A percentile compares a stretch with the other conserved stretches of the same genome.
Conservation (phyloP, 2,329 filamentous ascomycete species). For the Aspergillus fumigatiaffinis region DNA sequence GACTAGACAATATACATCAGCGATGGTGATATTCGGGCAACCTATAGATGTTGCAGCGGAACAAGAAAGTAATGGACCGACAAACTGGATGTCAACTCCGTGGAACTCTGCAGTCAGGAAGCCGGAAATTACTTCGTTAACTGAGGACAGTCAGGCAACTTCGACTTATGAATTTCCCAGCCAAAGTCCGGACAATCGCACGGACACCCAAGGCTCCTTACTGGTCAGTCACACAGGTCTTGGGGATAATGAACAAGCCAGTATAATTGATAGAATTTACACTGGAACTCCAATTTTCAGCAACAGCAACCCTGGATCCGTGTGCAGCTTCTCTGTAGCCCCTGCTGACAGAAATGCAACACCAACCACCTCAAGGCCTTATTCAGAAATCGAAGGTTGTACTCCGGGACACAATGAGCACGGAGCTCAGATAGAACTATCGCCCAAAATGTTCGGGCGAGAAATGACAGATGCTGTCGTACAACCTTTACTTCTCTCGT, state of each 20-base stretch:
- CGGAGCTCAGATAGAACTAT: background rate
- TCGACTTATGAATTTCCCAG: background rate
- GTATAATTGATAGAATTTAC: background rate
- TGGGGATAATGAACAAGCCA: background rate
- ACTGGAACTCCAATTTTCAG: background rate
- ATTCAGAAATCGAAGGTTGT: background rate
- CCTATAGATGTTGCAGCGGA: background rate
- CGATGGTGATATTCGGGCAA: conserved; percentile 16
- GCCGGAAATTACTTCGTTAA: background rate
- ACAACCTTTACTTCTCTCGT: background rate
- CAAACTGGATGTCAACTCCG: conserved; percentile 14
- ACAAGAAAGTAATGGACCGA: background rate
- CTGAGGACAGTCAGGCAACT: background rate
- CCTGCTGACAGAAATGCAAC: background rate
- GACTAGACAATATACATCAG: background rate
- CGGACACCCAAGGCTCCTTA: background rate
- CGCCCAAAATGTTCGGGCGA: background rate
- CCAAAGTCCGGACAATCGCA: background rate
- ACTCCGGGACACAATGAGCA: background rate
- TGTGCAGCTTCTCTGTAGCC: no score
- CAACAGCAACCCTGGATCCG: background rate
- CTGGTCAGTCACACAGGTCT: background rate
- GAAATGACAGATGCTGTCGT: background rate
- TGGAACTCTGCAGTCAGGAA: background rate
- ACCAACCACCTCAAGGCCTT: background rate